Percentiles rank a stretch among this genome's conserved stretches.
Evolutionary conservation across 2,329 filamentous ascomycete species (phyloP).

Genomic region (Paramyrothecium roridum): DNA sequence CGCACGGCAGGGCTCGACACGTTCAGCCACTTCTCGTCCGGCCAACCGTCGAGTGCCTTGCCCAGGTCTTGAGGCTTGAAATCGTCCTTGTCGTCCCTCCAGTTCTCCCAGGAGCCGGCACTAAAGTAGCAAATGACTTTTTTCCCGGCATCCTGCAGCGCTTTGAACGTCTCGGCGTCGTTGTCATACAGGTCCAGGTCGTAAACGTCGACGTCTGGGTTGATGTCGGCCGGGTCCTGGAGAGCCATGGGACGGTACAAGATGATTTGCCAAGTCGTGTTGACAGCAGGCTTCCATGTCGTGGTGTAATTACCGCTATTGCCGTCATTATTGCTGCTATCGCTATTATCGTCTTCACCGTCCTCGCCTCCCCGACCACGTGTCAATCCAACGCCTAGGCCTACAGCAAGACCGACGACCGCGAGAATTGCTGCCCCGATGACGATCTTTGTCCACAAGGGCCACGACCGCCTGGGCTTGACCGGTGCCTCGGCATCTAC

Average conservation of each 20-base stretch:
- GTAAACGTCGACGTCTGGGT: slow-evolving; percentile 44
- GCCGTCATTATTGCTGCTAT: slow-evolving; percentile 12
- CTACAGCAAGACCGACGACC: slow-evolving; percentile 43
- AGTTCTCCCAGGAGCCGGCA: slow-evolving; percentile 64
- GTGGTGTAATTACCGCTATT: slow-evolving; percentile 13
- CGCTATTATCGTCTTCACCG: slow-evolving; percentile 9
- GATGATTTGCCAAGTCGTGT: slow-evolving; percentile 58
- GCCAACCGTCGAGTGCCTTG: slow-evolving; percentile 58
- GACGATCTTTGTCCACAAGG: slow-evolving; percentile 16
- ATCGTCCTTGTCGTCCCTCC: slow-evolving; percentile 51
- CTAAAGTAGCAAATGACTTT: slow-evolving; percentile 74
- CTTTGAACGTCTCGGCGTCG: slow-evolving; percentile 34
- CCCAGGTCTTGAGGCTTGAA: slow-evolving; percentile 58
- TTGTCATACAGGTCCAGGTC: slow-evolving; percentile 54
- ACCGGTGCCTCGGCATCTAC: neutral
- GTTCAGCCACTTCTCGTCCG: slow-evolving; percentile 64
- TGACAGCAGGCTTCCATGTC: slow-evolving; percentile 49
- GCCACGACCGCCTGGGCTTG: slow-evolving; percentile 4
- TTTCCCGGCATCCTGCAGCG: slow-evolving; percentile 53
- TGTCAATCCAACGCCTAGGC: slow-evolving; percentile 50
- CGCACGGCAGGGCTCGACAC: slow-evolving; percentile 53
- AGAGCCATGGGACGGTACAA: slow-evolving; percentile 39
- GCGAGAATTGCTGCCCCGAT: slow-evolving; percentile 13
- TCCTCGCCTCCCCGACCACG: slow-evolving; percentile 15
- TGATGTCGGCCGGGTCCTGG: slow-evolving; percentile 24